These are phyloP conservation scores for Golubevia sp. DNA, from an alignment of 1,284 basidiomycete genomes.

Conservation along the genomic window DNA sequence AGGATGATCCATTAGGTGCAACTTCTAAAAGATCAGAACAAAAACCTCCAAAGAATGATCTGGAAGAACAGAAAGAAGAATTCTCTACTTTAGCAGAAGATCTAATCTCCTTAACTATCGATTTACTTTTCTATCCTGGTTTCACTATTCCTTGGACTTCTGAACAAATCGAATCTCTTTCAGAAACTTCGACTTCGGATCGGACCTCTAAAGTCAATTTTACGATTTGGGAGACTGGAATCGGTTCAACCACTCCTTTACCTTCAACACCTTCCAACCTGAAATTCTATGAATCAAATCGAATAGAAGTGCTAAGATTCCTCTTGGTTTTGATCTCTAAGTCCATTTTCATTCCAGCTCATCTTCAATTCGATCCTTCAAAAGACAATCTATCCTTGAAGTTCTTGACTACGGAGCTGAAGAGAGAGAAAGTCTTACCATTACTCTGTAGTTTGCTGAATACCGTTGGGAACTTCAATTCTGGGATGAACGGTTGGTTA, in stretches of 20 bases:
- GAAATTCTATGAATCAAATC: constrained; percentile 9
- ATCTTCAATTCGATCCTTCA: not conserved
- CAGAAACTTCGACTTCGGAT: constrained; percentile 8
- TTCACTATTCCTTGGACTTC: constrained; percentile 56
- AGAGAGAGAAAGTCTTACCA: constrained; percentile 34
- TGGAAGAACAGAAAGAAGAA: not conserved
- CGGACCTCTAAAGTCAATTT: constrained; percentile 24
- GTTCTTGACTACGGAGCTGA: not conserved
- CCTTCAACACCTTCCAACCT: constrained; percentile 17
- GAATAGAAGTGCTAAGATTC: constrained; percentile 43
- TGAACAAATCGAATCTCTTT: constrained; percentile 20
- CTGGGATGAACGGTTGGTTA: too few species aligned
- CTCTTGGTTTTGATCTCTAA: constrained; percentile 53
- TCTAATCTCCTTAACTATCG: constrained; percentile 27
- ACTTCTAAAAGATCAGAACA: not conserved
- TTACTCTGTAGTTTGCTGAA: constrained; percentile 56
- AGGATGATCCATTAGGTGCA: constrained; percentile 21
- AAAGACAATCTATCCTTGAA: too few species aligned
- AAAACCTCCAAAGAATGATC: not conserved
- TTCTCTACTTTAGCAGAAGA: constrained; percentile 25
- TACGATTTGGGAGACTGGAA: constrained; percentile 54
- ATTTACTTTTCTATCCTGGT: constrained; percentile 54
- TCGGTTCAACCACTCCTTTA: constrained; percentile 34
- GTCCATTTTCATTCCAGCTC: constrained; percentile 31
- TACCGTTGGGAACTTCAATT: not conserved